Evolutionary conservation across 129 eudicot genomes (phyloP).

Genomic region (Artemisia annua): DNA sequence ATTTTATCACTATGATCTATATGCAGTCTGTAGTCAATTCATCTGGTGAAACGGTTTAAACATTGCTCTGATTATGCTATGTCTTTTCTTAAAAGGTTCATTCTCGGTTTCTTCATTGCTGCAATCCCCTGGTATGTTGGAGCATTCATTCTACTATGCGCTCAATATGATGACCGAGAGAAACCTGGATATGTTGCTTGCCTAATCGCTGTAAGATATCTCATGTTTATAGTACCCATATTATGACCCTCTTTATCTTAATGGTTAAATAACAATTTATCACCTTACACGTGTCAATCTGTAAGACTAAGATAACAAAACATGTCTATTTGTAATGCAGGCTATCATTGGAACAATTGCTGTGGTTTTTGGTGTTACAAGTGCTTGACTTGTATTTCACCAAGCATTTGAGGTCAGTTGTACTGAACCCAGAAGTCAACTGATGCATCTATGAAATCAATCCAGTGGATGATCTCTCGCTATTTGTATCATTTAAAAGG

Average conservation of each 20-base stretch:
- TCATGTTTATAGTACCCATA: constrained; percentile 8
- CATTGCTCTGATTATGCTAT: background rate
- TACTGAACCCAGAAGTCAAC: constrained; percentile 19
- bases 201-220: constrained; percentile 74
- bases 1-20: too few species aligned
- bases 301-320: constrained; percentile 1
- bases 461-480: background rate
- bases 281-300: background rate
- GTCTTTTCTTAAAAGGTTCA: constrained; percentile 58
- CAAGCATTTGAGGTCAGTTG: constrained; percentile 23
- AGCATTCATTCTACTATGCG: constrained; percentile 66
- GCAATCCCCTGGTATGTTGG: constrained; percentile 91
- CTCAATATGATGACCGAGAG: constrained; percentile 72
- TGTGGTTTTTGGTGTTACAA: constrained; percentile 52
- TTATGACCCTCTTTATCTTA: background rate
- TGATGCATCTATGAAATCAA: constrained; percentile 10
- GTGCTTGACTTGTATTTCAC: constrained; percentile 5
- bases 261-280: background rate
- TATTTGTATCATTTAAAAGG: background rate
- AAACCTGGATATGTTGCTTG: constrained; percentile 91
- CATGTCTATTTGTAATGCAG: constrained; percentile 34
- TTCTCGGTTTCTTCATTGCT: constrained; percentile 80
- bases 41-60: background rate
- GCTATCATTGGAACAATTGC: constrained; percentile 74
- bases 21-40: too few species aligned